These are phyloP conservation scores for Hygrocybe punicea DNA, from an alignment of 768 basidiomycete genomes.

Conservation along the genomic window DNA sequence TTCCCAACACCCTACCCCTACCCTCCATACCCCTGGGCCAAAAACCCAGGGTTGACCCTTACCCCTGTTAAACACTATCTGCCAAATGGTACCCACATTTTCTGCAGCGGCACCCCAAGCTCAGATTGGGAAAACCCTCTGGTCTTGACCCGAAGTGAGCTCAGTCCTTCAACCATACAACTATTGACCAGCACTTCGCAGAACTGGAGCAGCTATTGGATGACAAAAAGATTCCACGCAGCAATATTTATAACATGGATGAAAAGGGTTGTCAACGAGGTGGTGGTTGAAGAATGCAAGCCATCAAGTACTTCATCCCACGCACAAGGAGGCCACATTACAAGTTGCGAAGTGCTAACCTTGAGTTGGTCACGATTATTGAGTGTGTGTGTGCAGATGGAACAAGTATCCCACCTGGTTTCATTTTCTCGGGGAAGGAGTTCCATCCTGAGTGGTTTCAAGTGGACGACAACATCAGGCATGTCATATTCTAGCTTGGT, in stretches of 20 bases:
- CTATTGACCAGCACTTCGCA: constrained; percentile 12
- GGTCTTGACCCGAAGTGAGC: constrained; percentile 30
- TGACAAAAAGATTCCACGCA: constrained; percentile 16
- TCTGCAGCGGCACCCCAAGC: constrained; percentile 10
- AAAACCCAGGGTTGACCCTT: too few species aligned
- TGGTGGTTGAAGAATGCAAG: constrained; percentile 5
- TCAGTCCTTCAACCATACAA: constrained; percentile 21
- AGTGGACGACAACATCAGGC: not conserved
- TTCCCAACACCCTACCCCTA: too few species aligned
- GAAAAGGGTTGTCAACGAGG: constrained; percentile 29
- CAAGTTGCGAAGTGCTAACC: constrained; percentile 21
- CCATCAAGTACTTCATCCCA: constrained; percentile 4
- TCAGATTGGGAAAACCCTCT: constrained; percentile 20
- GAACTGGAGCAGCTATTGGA: constrained; percentile 7
- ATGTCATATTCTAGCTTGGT: not conserved
- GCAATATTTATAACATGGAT: constrained; percentile 31
- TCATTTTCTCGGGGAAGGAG: constrained; percentile 26
- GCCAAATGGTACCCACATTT: constrained; percentile 12
- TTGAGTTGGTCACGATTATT: constrained; percentile 35
- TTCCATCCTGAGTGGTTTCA: not conserved
- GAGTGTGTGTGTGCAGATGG: constrained; percentile 34
- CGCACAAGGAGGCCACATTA: constrained; percentile 7
- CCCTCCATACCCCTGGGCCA: too few species aligned
- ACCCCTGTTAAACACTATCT: too few species aligned
- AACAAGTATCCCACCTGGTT: constrained; percentile 18